Percentiles rank a stretch among this genome's conserved stretches.
Evolutionary conservation across 2,329 filamentous ascomycete genomes (phyloP).

Genomic region (Hyphodiscus sp.): DNA sequence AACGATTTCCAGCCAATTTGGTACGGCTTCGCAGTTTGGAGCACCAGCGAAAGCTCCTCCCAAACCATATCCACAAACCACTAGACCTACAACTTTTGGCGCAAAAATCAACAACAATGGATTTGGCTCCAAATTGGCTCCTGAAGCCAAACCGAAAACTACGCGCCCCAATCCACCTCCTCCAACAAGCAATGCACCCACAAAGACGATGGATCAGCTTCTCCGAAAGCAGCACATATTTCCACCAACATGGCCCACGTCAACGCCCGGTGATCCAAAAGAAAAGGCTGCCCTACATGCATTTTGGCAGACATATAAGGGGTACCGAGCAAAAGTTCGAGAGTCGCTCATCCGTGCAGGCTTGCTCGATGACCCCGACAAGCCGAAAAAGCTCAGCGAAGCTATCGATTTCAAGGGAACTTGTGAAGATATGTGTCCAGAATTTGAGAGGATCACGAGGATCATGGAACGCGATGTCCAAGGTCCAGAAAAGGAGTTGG

Average conservation of each 20-base stretch:
- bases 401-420: constrained; percentile 63
- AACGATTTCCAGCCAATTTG: not conserved
- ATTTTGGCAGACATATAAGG: constrained; percentile 50
- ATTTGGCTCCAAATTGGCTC: not conserved
- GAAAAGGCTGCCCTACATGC: constrained; percentile 45
- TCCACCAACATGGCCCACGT: constrained; percentile 12
- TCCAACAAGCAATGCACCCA: constrained; percentile 25
- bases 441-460: constrained; percentile 57
- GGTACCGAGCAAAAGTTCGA: constrained; percentile 51
- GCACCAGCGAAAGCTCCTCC: not conserved
- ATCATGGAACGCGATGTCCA: constrained; percentile 56
- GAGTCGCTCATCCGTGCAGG: constrained; percentile 51
- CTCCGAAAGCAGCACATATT: constrained; percentile 43
- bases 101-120: not conserved
- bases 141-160: not conserved
- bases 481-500: constrained; percentile 44
- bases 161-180: constrained; percentile 1
- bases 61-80: not conserved
- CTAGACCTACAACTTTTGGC: constrained; percentile 1
- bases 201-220: constrained; percentile 45
- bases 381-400: constrained; percentile 54
- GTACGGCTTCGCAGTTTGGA: not conserved
- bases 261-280: constrained; percentile 12
- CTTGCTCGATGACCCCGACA: constrained; percentile 59
- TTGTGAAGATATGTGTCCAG: constrained; percentile 64